A percentile compares a stretch with the other conserved stretches of the same genome.
Conservation (phyloP, 805 yeast species). For the Candida saitoana region DNA sequence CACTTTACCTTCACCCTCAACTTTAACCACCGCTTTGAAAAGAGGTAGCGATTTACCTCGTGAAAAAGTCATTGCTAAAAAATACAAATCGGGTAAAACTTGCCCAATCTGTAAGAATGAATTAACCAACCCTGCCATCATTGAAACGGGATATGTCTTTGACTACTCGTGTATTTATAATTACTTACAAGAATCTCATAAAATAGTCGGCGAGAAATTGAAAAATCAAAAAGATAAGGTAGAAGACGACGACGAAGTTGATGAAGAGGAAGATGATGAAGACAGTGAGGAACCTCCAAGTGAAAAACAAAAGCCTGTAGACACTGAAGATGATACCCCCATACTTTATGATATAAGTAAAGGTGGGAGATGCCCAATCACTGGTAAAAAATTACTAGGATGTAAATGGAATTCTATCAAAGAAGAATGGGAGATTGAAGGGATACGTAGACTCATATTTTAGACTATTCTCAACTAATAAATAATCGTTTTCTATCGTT, state of each 20-base stretch:
- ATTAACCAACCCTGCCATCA: conserved; percentile 74
- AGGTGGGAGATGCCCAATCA: conserved; percentile 81
- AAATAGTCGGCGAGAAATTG: conserved; percentile 20
- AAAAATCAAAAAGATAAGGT: conserved; percentile 5
- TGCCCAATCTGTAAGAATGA: conserved; percentile 71
- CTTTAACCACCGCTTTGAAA: conserved; percentile 14
- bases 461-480: conserved; percentile 19
- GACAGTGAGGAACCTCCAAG: conserved; percentile 11
- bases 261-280: conserved; percentile 13
- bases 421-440: conserved; percentile 68
- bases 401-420: conserved; percentile 59
- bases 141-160: conserved; percentile 88
- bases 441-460: conserved; percentile 69
- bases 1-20: conserved; percentile 47
- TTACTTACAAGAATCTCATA: conserved; percentile 49
- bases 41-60: conserved; percentile 6
- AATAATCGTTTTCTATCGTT: background rate
- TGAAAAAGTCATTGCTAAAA: conserved; percentile 13
- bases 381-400: conserved; percentile 66
- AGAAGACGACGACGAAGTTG: conserved; percentile 16
- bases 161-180: conserved; percentile 83
- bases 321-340: conserved; percentile 1
- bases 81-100: conserved; percentile 26
- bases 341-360: conserved; percentile 27
- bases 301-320: conserved; percentile 6